Evolutionary conservation across 768 basidiomycete species (phyloP).

Genomic region (Rhizopogon vulgaris): DNA sequence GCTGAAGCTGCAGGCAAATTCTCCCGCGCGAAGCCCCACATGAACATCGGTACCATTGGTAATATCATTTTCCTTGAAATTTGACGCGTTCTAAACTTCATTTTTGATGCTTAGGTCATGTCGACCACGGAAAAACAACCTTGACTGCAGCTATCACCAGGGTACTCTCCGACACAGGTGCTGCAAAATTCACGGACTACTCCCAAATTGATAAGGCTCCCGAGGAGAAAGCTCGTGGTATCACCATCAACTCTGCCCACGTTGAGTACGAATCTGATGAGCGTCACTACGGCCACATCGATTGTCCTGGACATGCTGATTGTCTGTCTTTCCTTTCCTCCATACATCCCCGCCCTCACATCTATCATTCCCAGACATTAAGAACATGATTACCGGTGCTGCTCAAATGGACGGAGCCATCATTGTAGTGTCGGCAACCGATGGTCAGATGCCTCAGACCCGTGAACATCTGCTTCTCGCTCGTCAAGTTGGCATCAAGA

Average conservation of each 20-base stretch:
- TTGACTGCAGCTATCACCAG: slow-evolving; percentile 95
- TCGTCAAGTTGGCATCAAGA: slow-evolving; percentile 96
- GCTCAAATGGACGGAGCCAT: slow-evolving; percentile 97
- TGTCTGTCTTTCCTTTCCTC: slow-evolving; percentile 43
- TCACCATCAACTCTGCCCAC: slow-evolving; percentile 98
- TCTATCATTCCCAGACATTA: slow-evolving; percentile 55
- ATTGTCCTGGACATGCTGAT: slow-evolving; percentile 95
- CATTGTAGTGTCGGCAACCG: slow-evolving; percentile 95
- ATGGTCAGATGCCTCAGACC: slow-evolving; percentile 99
- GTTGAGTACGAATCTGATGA: slow-evolving; percentile 93
- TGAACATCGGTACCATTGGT: slow-evolving; percentile 96
- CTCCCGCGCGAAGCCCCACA: slow-evolving; percentile 77
- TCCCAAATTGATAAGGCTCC: slow-evolving; percentile 98
- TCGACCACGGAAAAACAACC: slow-evolving; percentile 98
- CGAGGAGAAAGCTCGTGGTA: slow-evolving; percentile 98
- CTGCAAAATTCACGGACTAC: slow-evolving; percentile 89
- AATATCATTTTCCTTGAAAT: slow-evolving; percentile 5
- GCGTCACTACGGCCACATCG: slow-evolving; percentile 96
- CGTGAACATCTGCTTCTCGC: slow-evolving; percentile 96
- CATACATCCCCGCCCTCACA: slow-evolving; percentile 7
- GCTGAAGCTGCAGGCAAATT: slow-evolving; percentile 57
- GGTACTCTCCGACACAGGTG: slow-evolving; percentile 71
- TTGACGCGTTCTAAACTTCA: slow-evolving; percentile 15
- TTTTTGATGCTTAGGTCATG: slow-evolving; percentile 55
- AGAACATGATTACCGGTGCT: slow-evolving; percentile 99